These are phyloP conservation scores for Aspergillus biplanus DNA, from an alignment of 495 filamentous ascomycete genomes.

Conservation along the genomic window DNA sequence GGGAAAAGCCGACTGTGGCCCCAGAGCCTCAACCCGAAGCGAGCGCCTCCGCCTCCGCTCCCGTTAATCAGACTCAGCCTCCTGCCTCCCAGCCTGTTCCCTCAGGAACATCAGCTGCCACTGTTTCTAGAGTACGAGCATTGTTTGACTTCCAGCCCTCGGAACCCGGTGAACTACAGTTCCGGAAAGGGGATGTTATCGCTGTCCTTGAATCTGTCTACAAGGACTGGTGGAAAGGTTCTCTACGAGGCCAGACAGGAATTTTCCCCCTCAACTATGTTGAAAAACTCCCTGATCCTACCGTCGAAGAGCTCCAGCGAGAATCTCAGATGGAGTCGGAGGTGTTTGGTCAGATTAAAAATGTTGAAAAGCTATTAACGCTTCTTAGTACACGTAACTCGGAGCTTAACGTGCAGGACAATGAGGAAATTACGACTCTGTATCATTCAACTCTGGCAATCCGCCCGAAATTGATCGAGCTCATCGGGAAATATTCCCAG, in stretches of 20 bases:
- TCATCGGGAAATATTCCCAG: constrained; percentile 98
- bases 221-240: constrained; percentile 99
- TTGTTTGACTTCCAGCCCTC: constrained; percentile 94
- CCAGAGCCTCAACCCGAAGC: constrained; percentile 33
- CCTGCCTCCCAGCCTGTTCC: constrained; percentile 53
- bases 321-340: constrained; percentile 98
- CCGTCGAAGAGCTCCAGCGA: constrained; percentile 88
- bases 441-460: constrained; percentile 95
- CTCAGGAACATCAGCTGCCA: constrained; percentile 89
- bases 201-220: constrained; percentile 96
- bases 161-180: constrained; percentile 91
- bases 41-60: constrained; percentile 37
- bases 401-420: constrained; percentile 82
- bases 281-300: constrained; percentile 94
- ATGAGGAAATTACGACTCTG: constrained; percentile 89
- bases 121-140: constrained; percentile 90
- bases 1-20: constrained; percentile 63
- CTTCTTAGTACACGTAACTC: constrained; percentile 92
- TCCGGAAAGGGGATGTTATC: constrained; percentile 96
- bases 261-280: constrained; percentile 99
- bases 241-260: constrained; percentile 88
- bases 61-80: constrained; percentile 46
- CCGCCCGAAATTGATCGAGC: constrained; percentile 92
- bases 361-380: constrained; percentile 94
- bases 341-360: constrained; percentile 98